phyloP scores from a whole-genome alignment of 306 rosid species.

The Acmispon strigosus region DNA sequence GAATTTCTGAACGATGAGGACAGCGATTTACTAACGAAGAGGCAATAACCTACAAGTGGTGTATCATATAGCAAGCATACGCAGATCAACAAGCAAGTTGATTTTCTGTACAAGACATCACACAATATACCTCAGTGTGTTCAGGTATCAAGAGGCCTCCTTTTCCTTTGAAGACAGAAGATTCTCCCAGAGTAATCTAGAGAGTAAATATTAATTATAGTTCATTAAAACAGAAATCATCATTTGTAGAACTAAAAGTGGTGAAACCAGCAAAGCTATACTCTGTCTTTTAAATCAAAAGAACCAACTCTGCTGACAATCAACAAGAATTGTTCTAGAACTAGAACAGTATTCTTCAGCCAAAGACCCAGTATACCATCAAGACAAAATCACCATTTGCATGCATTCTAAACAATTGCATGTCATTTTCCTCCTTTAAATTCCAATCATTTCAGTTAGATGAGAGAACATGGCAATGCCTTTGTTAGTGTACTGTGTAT shows the following conservation, averaged over 20 bases:
- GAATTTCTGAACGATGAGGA: slow-evolving; percentile 95
- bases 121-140: slow-evolving; percentile 45
- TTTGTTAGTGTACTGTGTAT: too few relatives aligned
- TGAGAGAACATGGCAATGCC: background rate
- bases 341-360: background rate
- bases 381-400: background rate
- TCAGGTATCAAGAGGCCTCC: slow-evolving; percentile 74
- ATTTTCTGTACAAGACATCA: slow-evolving; percentile 2
- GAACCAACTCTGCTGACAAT: background rate
- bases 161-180: slow-evolving; percentile 60
- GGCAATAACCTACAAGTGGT: slow-evolving; percentile 37
- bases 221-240: background rate
- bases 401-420: background rate
- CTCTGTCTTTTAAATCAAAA: background rate
- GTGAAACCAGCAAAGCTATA: background rate
- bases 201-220: background rate
- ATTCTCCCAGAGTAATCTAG: slow-evolving; percentile 53
- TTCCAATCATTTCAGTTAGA: background rate
- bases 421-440: background rate
- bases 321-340: background rate
- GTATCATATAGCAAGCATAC: background rate
- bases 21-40: slow-evolving; percentile 58
- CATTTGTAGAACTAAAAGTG: background rate
- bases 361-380: background rate
- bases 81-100: background rate